These are phyloP conservation scores for Nothopassalora personata DNA, from an alignment of 2,329 filamentous ascomycete genomes.

Conservation along the genomic window DNA sequence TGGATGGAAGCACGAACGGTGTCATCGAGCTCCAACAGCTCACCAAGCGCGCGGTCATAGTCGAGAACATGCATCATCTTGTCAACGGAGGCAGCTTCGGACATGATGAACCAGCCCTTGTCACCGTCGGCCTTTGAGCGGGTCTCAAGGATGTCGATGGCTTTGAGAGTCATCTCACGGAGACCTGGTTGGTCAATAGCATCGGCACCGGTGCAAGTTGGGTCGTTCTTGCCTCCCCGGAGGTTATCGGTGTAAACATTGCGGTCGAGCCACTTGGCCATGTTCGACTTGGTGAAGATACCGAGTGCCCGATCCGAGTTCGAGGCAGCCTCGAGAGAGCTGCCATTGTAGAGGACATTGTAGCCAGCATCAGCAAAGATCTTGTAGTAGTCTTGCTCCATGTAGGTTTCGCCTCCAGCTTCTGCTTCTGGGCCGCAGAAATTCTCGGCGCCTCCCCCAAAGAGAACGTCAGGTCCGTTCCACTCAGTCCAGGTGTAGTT, in stretches of 20 bases:
- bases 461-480: slow-evolving; percentile 71
- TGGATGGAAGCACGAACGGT: slow-evolving; percentile 69
- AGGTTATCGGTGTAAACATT: slow-evolving; percentile 74
- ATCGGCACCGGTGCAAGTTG: slow-evolving; percentile 57
- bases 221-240: slow-evolving; percentile 60
- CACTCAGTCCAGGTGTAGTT: slow-evolving; percentile 79
- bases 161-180: slow-evolving; percentile 83
- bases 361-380: slow-evolving; percentile 69
- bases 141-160: slow-evolving; percentile 46
- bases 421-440: slow-evolving; percentile 53
- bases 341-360: slow-evolving; percentile 67
- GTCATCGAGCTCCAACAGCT: slow-evolving; percentile 80
- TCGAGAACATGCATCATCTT: slow-evolving; percentile 86
- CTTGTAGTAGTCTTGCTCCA: slow-evolving; percentile 66
- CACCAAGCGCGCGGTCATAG: slow-evolving; percentile 78
- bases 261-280: slow-evolving; percentile 78
- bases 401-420: slow-evolving; percentile 58
- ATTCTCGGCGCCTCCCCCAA: slow-evolving; percentile 74
- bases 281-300: slow-evolving; percentile 68
- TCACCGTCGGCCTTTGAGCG: slow-evolving; percentile 38
- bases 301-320: slow-evolving; percentile 63
- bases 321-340: slow-evolving; percentile 55
- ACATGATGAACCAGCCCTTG: slow-evolving; percentile 82
- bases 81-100: slow-evolving; percentile 77
- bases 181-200: slow-evolving; percentile 74